phyloP scores from a whole-genome alignment of 1,284 basidiomycete genomes.

The Coniferiporia weirii region DNA sequence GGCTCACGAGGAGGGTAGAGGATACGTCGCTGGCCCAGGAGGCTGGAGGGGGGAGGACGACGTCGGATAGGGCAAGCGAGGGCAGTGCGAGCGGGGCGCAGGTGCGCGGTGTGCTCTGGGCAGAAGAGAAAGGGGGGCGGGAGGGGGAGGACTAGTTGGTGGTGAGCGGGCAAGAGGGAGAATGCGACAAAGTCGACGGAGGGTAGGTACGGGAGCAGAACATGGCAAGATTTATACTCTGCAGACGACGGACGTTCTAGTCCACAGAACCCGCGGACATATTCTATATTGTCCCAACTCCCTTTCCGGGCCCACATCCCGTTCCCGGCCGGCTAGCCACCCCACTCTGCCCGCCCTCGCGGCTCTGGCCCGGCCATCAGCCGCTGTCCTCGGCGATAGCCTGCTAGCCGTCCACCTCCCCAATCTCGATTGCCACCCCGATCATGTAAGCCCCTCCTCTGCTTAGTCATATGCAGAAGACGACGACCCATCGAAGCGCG shows the following conservation, averaged over 20 bases:
- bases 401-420: neutral
- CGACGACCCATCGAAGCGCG: neutral
- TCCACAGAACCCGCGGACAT: conserved; percentile 1
- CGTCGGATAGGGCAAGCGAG: neutral
- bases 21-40: neutral
- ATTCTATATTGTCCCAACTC: no score
- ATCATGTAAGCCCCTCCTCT: no score
- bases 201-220: neutral
- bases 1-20: no score
- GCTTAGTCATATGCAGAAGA: neutral
- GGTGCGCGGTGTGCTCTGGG: neutral
- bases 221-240: conserved; percentile 2
- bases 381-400: conserved; percentile 9
- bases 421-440: neutral
- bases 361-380: no score
- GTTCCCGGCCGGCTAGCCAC: neutral
- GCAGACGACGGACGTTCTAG: neutral
- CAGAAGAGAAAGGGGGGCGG: no score
- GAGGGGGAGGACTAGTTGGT: neutral
- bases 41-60: neutral
- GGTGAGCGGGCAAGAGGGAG: neutral
- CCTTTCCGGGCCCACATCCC: neutral
- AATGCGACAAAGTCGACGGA: neutral
- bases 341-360: no score
- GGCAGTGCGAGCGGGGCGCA: neutral